Conservation (phyloP, 139 green algal genomes). For the Chlorella ohadii region DNA sequence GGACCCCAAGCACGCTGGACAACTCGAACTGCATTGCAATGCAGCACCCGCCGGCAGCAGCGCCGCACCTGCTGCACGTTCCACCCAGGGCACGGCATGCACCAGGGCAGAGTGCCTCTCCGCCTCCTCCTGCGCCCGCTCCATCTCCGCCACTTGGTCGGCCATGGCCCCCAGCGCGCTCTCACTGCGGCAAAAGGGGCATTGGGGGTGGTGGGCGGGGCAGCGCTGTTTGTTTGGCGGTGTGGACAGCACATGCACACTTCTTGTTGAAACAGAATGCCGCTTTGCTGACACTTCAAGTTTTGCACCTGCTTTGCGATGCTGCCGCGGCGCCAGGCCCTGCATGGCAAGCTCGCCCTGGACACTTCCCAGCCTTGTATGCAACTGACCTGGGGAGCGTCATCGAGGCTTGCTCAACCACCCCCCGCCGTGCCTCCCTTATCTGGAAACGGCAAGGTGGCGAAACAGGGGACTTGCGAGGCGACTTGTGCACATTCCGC, state of each 20-base stretch:
- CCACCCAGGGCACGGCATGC: slow-evolving; percentile 39
- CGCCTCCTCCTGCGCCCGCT: slow-evolving; percentile 7
- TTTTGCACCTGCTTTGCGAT: no score
- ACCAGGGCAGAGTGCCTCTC: slow-evolving; percentile 40
- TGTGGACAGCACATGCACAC: no score
- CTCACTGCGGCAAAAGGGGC: not conserved
- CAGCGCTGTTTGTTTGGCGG: no score
- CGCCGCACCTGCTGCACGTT: not conserved
- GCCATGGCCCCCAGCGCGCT: not conserved
- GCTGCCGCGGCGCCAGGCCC: no score
- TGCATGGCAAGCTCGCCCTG: no score
- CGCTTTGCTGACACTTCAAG: no score
- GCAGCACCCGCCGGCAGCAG: not conserved
- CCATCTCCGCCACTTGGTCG: slow-evolving; percentile 21
- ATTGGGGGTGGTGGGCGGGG: no score
- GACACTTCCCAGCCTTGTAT: not conserved
- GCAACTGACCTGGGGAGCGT: not conserved
- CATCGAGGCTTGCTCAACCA: not conserved
- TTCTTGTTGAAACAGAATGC: no score
- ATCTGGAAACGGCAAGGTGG: not conserved
- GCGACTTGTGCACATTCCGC: no score
- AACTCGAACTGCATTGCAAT: no score
- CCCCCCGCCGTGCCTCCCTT: not conserved
- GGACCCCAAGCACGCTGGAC: no score
- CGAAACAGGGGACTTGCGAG: no score